These are phyloP conservation scores for carrot (Daucus carota) DNA, from an alignment of 129 eudicot genomes.

Conservation along the genomic window DH1_v3.0 NC_030388.2:32013001-32013500, in stretches of 20 bases:
- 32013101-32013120: slow-evolving; percentile 81
- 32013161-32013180: slow-evolving; percentile 84
- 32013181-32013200: slow-evolving; percentile 95
- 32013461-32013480: background rate
- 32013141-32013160: slow-evolving; percentile 94
- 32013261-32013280: slow-evolving; percentile 31
- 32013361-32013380: background rate
- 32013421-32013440: background rate
- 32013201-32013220: slow-evolving; percentile 89
- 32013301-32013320: slow-evolving; percentile 9
- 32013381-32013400: background rate
- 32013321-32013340: slow-evolving; percentile 10
- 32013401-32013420: slow-evolving; percentile 10
- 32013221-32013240: slow-evolving; percentile 50
- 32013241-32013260: slow-evolving; percentile 23
- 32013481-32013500: background rate
- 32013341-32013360: slow-evolving; percentile 14
- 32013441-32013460: slow-evolving; percentile 1
- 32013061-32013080: slow-evolving; percentile 85
- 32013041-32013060: slow-evolving; percentile 52
- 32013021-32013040: slow-evolving; percentile 54
- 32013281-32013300: background rate
- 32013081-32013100: slow-evolving; percentile 79
- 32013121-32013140: slow-evolving; percentile 96
- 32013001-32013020: slow-evolving; percentile 72